Evolutionary conservation across 2,329 filamentous ascomycete species (phyloP).

Genomic region (Trichoderma arundinaceum): DNA sequence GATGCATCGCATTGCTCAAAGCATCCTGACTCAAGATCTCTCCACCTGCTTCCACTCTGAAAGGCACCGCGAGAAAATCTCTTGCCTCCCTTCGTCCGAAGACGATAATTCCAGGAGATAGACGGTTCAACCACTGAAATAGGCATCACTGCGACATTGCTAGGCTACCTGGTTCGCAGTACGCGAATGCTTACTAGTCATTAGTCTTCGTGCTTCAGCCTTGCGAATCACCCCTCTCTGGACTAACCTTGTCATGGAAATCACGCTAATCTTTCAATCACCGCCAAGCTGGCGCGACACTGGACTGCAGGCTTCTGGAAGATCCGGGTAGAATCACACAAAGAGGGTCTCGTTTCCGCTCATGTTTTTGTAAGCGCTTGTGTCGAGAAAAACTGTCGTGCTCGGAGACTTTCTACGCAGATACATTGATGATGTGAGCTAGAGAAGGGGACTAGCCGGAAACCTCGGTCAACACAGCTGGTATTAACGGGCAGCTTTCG

Average conservation of each 20-base stretch:
- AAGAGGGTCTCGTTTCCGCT: constrained; percentile 13
- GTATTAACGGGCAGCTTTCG: not conserved
- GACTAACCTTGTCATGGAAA: constrained; percentile 12
- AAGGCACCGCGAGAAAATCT: not conserved
- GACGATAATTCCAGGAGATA: not conserved
- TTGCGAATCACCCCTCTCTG: constrained; percentile 16
- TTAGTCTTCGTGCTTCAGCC: constrained; percentile 17
- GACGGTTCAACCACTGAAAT: constrained; percentile 1
- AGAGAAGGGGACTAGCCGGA: constrained; percentile 6
- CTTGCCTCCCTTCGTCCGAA: constrained; percentile 24
- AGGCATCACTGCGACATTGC: not conserved
- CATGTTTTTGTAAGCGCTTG: constrained; percentile 25
- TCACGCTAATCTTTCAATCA: constrained; percentile 11
- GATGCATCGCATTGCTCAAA: constrained; percentile 22
- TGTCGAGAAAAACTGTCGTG: not conserved
- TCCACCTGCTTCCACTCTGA: constrained; percentile 11
- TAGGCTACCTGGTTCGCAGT: not conserved
- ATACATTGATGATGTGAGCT: constrained; percentile 11
- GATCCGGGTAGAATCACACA: constrained; percentile 4
- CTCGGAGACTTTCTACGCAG: constrained; percentile 19
- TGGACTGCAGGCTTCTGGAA: constrained; percentile 24
- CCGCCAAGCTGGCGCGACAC: constrained; percentile 11
- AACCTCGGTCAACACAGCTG: constrained; percentile 9
- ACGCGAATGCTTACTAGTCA: not conserved
- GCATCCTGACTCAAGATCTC: constrained; percentile 19